Percentiles rank a stretch among this genome's conserved stretches.
Conservation (phyloP, 176 grass and related monocot species). For the Avena atlantica region DNA sequence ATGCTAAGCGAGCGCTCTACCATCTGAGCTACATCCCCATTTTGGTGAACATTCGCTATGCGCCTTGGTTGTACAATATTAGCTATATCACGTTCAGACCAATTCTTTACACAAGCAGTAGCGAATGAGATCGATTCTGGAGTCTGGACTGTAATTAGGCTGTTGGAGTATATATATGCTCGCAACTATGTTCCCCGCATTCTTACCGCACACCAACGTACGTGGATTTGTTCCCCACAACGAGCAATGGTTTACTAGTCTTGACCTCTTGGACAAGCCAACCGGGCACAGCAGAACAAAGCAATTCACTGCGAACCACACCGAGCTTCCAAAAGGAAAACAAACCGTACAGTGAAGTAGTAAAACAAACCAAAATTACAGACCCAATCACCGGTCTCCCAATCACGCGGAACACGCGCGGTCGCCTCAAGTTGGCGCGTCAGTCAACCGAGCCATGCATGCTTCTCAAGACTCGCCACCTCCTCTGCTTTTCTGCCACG, state of each 20-base stretch:
- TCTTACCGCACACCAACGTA: too few relatives aligned
- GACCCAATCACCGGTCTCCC: background rate
- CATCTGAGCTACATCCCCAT: constrained; percentile 94
- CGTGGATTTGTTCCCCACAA: too few relatives aligned
- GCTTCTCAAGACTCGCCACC: background rate
- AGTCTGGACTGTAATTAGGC: too few relatives aligned
- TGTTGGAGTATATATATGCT: too few relatives aligned
- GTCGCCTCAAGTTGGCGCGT: background rate
- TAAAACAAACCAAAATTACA: background rate
- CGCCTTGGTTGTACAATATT: accelerated
- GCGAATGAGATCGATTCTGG: too few relatives aligned
- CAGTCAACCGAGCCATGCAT: background rate
- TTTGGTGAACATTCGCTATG: too few relatives aligned
- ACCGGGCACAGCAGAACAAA: background rate
- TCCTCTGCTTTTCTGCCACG: background rate
- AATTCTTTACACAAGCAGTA: too few relatives aligned
- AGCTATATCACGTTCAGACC: too few relatives aligned
- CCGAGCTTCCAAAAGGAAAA: background rate
- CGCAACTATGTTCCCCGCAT: too few relatives aligned
- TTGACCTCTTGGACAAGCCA: too few relatives aligned
- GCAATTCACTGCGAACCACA: background rate
- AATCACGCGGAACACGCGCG: background rate
- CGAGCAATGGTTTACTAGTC: too few relatives aligned
- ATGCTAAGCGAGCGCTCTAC: constrained; percentile 98
- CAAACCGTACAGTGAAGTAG: background rate